Evolutionary conservation across 2,329 filamentous ascomycete genomes (phyloP).

Genomic region (Colletotrichum acutatum): DNA sequence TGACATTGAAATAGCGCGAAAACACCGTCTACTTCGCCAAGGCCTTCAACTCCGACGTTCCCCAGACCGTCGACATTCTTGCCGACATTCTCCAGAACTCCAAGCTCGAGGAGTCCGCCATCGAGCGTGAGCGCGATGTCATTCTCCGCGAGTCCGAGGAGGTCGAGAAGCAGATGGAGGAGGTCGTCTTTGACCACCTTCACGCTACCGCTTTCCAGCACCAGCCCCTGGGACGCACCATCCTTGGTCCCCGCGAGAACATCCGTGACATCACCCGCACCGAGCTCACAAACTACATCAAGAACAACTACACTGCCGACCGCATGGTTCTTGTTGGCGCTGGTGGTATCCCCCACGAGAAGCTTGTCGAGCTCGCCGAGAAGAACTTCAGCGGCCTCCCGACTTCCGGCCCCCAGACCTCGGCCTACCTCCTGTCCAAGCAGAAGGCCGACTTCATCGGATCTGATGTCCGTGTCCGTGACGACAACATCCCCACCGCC

Average conservation of each 20-base stretch:
- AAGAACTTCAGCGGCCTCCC: slow-evolving; percentile 91
- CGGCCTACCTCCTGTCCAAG: slow-evolving; percentile 83
- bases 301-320: slow-evolving; percentile 99
- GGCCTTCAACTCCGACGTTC: slow-evolving; percentile 97
- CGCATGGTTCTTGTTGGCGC: slow-evolving; percentile 98
- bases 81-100: slow-evolving; percentile 99
- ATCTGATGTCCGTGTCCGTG: slow-evolving; percentile 93
- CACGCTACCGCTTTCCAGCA: slow-evolving; percentile 98
- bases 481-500: slow-evolving; percentile 94
- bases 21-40: slow-evolving; percentile 99
- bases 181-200: slow-evolving; percentile 99
- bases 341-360: slow-evolving; percentile 91
- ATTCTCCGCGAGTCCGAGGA: slow-evolving; percentile 99
- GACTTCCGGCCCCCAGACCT: slow-evolving; percentile 77
- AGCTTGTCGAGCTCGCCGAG: slow-evolving; percentile 95
- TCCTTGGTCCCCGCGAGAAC: slow-evolving; percentile 97
- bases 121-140: slow-evolving; percentile 97
- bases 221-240: slow-evolving; percentile 96
- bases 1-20: slow-evolving; percentile 74
- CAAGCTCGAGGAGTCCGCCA: slow-evolving; percentile 91
- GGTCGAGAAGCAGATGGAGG: slow-evolving; percentile 99
- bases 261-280: slow-evolving; percentile 94
- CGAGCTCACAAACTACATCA: slow-evolving; percentile 96
- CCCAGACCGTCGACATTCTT: slow-evolving; percentile 96
- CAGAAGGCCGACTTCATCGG: slow-evolving; percentile 94